Evolutionary conservation across 257 asterid species (phyloP), one percentile per base, ranked within the genome.

Genomic region (Solanum chiquidenum): DNA sequence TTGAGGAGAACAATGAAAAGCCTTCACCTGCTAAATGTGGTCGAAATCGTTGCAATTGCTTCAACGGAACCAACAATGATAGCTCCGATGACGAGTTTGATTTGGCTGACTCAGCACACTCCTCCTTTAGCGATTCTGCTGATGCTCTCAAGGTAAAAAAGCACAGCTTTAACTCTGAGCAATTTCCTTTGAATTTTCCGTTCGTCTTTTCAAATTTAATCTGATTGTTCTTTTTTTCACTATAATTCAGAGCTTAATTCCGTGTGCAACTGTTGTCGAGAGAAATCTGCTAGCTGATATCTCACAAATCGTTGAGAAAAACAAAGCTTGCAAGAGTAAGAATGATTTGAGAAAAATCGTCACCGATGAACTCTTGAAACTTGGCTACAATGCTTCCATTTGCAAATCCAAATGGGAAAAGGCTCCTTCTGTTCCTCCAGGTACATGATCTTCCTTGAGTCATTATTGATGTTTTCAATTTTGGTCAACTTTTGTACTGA

Each of bases 321-420:
- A 93, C 92, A 95, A 90, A 93, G 88, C 87, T 83, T 91, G 93
- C 87, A 94, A 89, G 87, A 82, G 93, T 13, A 95, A 93, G 91
- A 93, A 90, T 88, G 98, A 95, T 87, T 89, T 94, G 90, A 89
- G 98, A 88, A 92, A 86, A 92, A 90, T 90, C 64, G 98, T 95
- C 86, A 91, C 95, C 86, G 95, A 94, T 87, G 93, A 92, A 27
- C 93, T 96, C 9, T 60, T 90, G 4, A 60, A 93, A 83, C 96
- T 96, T 9, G 97, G 94, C 83, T 93, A 93, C 86, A 86, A 96
- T 89, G 97, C 98, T 86, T 91, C 95, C 35, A 88, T 94, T 33
- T 96, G 98, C 90, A 94, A 91, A 93, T 96, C 99, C 44, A 95
- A 95, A 89, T 96, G 99, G 99, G 98, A 94, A 35, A 96, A 94